Percentiles rank a stretch among this genome's conserved stretches.
phyloP scores from a whole-genome alignment of 345 rosid genomes.

The Erodium maritimum region DNA sequence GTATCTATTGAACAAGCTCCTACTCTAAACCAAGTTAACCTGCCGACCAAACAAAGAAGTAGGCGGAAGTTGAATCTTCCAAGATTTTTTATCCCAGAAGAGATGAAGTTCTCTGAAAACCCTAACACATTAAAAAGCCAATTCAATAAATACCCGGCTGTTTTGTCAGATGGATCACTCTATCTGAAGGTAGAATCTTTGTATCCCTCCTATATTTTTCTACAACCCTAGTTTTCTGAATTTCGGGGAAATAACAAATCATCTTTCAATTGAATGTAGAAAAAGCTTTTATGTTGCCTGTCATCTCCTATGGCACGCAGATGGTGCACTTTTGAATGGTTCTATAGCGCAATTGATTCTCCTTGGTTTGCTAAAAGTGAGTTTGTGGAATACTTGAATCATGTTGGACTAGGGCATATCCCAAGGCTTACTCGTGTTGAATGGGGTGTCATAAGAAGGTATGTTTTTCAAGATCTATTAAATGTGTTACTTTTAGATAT shows the following conservation, averaged over 20 bases:
- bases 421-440: slow-evolving; percentile 90
- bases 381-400: slow-evolving; percentile 85
- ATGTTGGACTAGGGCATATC: slow-evolving; percentile 89
- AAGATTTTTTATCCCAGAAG: slow-evolving; percentile 29
- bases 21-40: slow-evolving; percentile 25
- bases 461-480: slow-evolving; percentile 2
- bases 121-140: slow-evolving; percentile 20
- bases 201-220: slow-evolving; percentile 5
- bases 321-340: slow-evolving; percentile 93
- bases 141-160: slow-evolving; percentile 21
- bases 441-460: slow-evolving; percentile 99
- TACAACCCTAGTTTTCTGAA: neutral
- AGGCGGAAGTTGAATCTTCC: slow-evolving; percentile 57
- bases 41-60: slow-evolving; percentile 30
- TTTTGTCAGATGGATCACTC: slow-evolving; percentile 25
- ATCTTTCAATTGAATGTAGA: slow-evolving; percentile 36
- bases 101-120: slow-evolving; percentile 26
- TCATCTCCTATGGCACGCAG: slow-evolving; percentile 56
- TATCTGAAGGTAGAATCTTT: slow-evolving; percentile 26
- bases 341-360: slow-evolving; percentile 87
- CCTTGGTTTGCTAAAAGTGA: slow-evolving; percentile 98
- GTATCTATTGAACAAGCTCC: slow-evolving; percentile 32
- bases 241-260: slow-evolving; percentile 2
- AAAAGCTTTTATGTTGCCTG: slow-evolving; percentile 52
- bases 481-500: neutral